A percentile compares a stretch with the other conserved stretches of the same genome.
Conservation (phyloP, 768 basidiomycete species). For the Psilocybe sp. region DNA sequence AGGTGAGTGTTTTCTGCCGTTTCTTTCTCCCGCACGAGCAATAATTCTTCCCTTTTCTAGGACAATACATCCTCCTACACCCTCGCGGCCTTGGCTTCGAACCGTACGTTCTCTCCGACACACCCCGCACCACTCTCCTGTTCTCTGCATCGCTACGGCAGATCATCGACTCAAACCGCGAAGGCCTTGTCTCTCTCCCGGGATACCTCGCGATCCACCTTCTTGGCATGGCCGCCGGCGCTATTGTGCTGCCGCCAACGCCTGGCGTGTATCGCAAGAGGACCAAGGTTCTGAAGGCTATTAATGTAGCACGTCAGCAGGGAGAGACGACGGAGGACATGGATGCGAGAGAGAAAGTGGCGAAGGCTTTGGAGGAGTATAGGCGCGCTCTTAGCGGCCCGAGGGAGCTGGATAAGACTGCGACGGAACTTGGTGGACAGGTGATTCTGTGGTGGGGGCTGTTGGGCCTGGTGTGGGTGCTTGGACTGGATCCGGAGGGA, state of each 20-base stretch:
- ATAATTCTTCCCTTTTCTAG: constrained; percentile 19
- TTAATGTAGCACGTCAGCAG: constrained; percentile 10
- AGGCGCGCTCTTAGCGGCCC: constrained; percentile 23
- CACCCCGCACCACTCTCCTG: constrained; percentile 56
- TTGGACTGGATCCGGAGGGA: too few relatives aligned
- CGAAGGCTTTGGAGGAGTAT: constrained; percentile 8
- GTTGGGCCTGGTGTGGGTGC: constrained; percentile 33
- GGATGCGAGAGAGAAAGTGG: background rate
- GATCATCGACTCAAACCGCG: constrained; percentile 82
- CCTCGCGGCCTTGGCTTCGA: constrained; percentile 61
- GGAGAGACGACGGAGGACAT: background rate
- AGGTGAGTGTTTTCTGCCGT: constrained; percentile 27
- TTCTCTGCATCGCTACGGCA: constrained; percentile 59
- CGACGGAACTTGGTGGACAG: constrained; percentile 75
- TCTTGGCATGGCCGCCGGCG: constrained; percentile 79
- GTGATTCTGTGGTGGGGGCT: constrained; percentile 75
- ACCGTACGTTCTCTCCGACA: constrained; percentile 50
- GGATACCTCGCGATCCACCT: constrained; percentile 90
- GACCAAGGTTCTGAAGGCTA: constrained; percentile 30
- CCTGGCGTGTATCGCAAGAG: constrained; percentile 68
- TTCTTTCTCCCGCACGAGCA: constrained; percentile 57
- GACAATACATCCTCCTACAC: background rate
- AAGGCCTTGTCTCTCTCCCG: constrained; percentile 79
- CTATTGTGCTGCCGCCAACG: constrained; percentile 69
- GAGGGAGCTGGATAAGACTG: constrained; percentile 70